Conservation (phyloP, 768 basidiomycete genomes). For the Leucogyrophana mollusca region DNA sequence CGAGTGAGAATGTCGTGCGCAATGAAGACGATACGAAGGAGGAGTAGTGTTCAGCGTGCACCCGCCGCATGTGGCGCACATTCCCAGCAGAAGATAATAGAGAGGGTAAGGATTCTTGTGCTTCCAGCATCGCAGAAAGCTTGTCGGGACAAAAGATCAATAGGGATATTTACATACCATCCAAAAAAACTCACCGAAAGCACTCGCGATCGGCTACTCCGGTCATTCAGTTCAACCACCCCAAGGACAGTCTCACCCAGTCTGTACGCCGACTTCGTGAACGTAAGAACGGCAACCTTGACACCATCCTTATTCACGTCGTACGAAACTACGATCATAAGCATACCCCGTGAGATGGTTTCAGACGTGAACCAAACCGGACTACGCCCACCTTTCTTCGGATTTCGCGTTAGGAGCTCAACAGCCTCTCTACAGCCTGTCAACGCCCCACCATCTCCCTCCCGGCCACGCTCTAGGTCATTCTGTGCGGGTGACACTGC, state of each 20-base stretch:
- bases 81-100: slow-evolving; percentile 48
- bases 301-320: slow-evolving; percentile 94
- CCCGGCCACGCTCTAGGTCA: slow-evolving; percentile 29
- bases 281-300: slow-evolving; percentile 86
- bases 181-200: slow-evolving; percentile 61
- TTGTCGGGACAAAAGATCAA: slow-evolving; percentile 29
- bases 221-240: slow-evolving; percentile 82
- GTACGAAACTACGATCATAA: slow-evolving; percentile 69
- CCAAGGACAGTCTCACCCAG: slow-evolving; percentile 92
- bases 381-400: slow-evolving; percentile 71
- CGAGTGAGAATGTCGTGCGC: slow-evolving; percentile 83
- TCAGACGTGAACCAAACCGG: neutral
- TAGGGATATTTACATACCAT: neutral
- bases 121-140: slow-evolving; percentile 88
- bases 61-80: slow-evolving; percentile 58
- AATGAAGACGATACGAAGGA: slow-evolving; percentile 70
- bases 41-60: slow-evolving; percentile 85
- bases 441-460: slow-evolving; percentile 43
- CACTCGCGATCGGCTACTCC: slow-evolving; percentile 68
- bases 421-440: slow-evolving; percentile 80
- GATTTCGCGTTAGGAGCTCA: slow-evolving; percentile 85
- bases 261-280: slow-evolving; percentile 87
- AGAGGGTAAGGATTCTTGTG: slow-evolving; percentile 79
- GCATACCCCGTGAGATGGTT: neutral
- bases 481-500: slow-evolving; percentile 19